Base-by-base conservation (phyloP, 371 early-diverging fungal species). In the Lichtheimia corymbifera region DNA sequence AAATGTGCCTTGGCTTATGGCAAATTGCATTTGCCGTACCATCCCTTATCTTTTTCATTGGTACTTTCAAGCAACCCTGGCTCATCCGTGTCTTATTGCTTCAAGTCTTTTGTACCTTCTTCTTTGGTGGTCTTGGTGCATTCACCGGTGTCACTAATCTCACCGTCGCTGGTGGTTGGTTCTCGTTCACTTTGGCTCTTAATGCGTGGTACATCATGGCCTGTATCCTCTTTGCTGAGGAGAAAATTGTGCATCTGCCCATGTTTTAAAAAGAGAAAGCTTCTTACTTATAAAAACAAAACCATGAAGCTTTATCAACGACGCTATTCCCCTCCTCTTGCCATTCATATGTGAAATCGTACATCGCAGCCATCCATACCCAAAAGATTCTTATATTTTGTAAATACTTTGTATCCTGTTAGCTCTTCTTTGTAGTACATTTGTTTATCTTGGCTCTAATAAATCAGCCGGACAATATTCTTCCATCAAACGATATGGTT, bases 1-100 rank as follows among this genome's bases (percentile, higher is more conserved):
- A 67, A 15, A 53, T 53, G 11, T 62, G 63, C 41, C 15, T 65
- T 18, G 72, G 61, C 45, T 30, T 72, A 4, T 28, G 68, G 25
- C 64, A 66, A 20, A 22, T 70, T 53, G 61, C 62, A 5, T 75
- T 70, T 54, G 63, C 70, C 7, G 54, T 70, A 7, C 50, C 64
- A 28, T 63, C 75, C 12, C 45, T 72, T 20, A 25, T 72, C 20
- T 67, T 70, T 43, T 75, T 75, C n/a, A 11, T 75, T 20, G 72
- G 70, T 42, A 70, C 72, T 5, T 59, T 69, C 27, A 58, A 59
- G 25, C 70, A 72, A 30, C 68, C 72, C 27, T 43, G 64, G 14
- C 6, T 72, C 4, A 58, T 75, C 18, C 62, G 67, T 11, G 12
- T 67, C 43, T 25, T 75, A n/a, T 45, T 75, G 55, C 58, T 63